These are phyloP conservation scores for Lentinus tigrinus DNA, from an alignment of 768 basidiomycete species.

Conservation along the genomic window DNA sequence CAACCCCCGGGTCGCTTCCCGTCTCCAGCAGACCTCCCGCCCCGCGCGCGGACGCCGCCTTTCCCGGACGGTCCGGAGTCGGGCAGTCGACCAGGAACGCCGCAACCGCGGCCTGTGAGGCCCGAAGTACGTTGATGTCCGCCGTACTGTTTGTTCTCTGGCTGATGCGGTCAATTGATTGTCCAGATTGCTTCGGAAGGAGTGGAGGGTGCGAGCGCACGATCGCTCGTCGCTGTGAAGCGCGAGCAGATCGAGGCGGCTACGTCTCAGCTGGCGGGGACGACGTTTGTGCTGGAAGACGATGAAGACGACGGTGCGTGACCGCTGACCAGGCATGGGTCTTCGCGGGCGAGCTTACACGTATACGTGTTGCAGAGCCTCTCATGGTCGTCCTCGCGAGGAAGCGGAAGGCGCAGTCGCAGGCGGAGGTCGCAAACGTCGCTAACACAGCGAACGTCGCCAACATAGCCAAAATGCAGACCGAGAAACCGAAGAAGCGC, in stretches of 20 bases:
- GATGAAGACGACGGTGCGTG: conserved; percentile 9
- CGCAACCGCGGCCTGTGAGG: neutral
- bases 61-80: neutral
- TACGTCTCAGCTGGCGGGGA: neutral
- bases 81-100: neutral
- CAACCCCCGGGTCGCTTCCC: neutral
- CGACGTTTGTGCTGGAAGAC: neutral
- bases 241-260: neutral
- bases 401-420: neutral
- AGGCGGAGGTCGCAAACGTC: neutral
- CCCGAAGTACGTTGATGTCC: neutral
- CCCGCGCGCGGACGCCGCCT: conserved; percentile 1
- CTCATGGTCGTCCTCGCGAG: conserved; percentile 1
- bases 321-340: neutral
- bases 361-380: neutral
- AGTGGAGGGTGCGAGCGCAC: too few species aligned
- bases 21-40: neutral
- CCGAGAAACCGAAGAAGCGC: too few species aligned
- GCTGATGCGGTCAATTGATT: neutral
- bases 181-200: too few species aligned
- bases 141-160: neutral
- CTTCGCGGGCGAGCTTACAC: neutral
- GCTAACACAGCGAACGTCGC: too few species aligned
- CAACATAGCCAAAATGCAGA: too few species aligned
- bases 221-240: neutral